Evolutionary conservation across 169 alveolate species (phyloP), one percentile per base, ranked within the genome.

Genomic region (Eimeria maxima): DNA sequence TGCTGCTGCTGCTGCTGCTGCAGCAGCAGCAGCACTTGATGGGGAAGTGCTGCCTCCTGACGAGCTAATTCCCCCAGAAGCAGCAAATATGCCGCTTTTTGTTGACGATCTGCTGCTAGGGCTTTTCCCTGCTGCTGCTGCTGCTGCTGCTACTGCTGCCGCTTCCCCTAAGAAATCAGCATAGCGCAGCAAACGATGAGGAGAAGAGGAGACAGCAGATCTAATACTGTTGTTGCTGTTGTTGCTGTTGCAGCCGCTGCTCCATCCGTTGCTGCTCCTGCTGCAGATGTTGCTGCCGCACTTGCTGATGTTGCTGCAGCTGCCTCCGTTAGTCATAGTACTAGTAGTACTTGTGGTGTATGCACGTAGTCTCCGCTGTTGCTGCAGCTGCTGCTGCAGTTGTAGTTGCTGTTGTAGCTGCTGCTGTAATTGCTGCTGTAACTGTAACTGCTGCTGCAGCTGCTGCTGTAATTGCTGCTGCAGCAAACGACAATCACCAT

Each of bases 81-180:
- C 90, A 47, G 71, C 71, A 8, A 81, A 24, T 10, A 47, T 47
- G n/a, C 90, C 90, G 47, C 71, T 81, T 0, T 47, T 69, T 11
- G 90, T 81, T 7, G 90, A 81, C 14, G 71, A 69, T 18, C 90
- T 24, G 90, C 90, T 81, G 90, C 90, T 81, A 18, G 90, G 90
- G 69, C 90, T 47, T 10, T 24, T 53, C 4, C 71, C 90, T n/a
- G 67, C 47, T 45, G 71, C 57, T 45, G 90, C 71, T 29, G n/a
- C n/a, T n/a, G n/a, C n/a, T n/a, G n/a, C n/a, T n/a, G n/a, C n/a
- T n/a, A n/a, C n/a, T n/a, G n/a, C n/a, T n/a, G n/a, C n/a, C n/a
- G 90, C 90, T n/a, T 81, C 90, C 29, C 90, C 90, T 13, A 81
- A 38, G 90, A 81, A 81, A 45, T 81, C 90, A 10, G 90, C 90